Evolutionary conservation across 305 asterid genomes (phyloP), one percentile per base, ranked within the genome.

Genomic region (Fraxinus greggii): DNA sequence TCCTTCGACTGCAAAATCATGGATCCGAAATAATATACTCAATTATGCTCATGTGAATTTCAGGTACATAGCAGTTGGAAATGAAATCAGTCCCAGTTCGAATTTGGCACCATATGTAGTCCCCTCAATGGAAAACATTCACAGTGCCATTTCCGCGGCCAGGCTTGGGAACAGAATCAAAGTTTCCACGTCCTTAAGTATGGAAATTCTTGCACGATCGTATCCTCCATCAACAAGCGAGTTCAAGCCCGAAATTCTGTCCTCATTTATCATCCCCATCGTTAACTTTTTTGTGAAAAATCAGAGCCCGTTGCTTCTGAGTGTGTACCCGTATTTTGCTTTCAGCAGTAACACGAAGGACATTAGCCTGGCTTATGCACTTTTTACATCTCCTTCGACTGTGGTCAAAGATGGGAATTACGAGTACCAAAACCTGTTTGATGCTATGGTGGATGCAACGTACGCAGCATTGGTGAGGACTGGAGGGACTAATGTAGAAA

Each of bases 381-480:
- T 81, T 8, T 83, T 84, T 78, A 75, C 67, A 0, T 36, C 83
- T 29, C 56, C 59, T 7, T 32, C 15, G 2, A 23, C 84, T 2
- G 77, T 88, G 56, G 84, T 90, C 75, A 7, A 5, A 2, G 90
- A 86, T 5, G 88, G 89, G 28, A 7, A 31, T 3, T 61, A 76
- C 40, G 42, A 1, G 5, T 89, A 89, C 51, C 10, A 21, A 17
- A 84, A 81, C 75, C 65, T 89, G 80, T 86, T 88, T 56, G 84
- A 77, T 54, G 84, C 86, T 5, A 65, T 79, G 5, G 32, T 72
- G 26, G 90, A 88, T 48, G 84, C 82, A 13, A 2, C 77, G 19
- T 23, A 84, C 6, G 81, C 83, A 59, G 92, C 89, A 10, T 73
- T 87, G 74, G 92, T 88, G 89, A 89, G 84, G 81, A 33, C 56